Base-by-base conservation (phyloP, 352 stramenopile genomes). In the Pythium dissotocum region DNA sequence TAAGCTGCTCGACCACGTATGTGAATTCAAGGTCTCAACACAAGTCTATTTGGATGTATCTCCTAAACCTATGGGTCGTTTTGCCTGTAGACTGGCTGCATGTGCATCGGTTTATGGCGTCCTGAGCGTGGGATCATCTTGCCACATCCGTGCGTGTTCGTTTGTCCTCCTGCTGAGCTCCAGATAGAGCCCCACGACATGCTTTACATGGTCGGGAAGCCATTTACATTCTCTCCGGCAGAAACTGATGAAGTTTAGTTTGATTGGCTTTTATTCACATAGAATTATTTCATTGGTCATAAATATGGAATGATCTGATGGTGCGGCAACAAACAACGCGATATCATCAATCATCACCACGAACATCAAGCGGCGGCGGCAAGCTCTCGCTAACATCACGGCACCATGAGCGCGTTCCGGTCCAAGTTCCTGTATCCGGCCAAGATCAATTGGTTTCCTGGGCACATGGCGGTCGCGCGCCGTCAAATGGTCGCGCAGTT, bases 391-490 rank as follows among this genome's bases (percentile, higher is more conserved):
- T 67, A 21, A 51, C 12, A 38, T 9, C n/a, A 32, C 26, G 28
- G 9, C 58, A 65, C 36, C 14, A 90, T 93, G 81, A 89, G 75
- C 58, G 75, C 63, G 59, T 91, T 93, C 73, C 82, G 86, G 51
- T 83, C 75, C 73, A 88, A 83, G 75, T 94, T 94, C 69, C 67
- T 85, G 77, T 90, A 87, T 54, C 84, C 84, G 24, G 71, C 75
- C 65, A 92, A 94, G 76, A 88, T 95, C 58, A 95, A 95, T 64
- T 96, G 88, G 88, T 96, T 96, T 65, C 88, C 88, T 32, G 88
- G 88, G 33, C 88, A 96, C 74, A 94, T 96, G 87, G 86, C 87
- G 8, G 64, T 86, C 5, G 88, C 86, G n/a, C 72, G 83, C 40
- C 82, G 83, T 56, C 83, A 91, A 70, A 94, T 96, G 83, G 72